These are phyloP conservation scores for Aspergillus sp. DNA, from an alignment of 2,329 filamentous ascomycete species.

Conservation along the genomic window DNA sequence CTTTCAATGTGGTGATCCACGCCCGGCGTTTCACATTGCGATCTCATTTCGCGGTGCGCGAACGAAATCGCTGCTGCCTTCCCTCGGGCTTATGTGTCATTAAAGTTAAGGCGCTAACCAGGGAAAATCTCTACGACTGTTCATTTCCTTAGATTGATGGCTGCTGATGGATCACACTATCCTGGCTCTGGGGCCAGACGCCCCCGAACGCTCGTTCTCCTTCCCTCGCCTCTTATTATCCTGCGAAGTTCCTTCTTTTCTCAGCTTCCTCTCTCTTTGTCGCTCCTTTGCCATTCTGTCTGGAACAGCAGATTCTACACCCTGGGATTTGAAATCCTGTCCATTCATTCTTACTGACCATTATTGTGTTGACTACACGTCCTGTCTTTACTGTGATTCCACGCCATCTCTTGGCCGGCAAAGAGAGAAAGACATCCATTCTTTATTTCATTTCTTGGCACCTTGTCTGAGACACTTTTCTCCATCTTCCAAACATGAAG, in stretches of 20 bases:
- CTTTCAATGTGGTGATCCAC: slow-evolving; percentile 12
- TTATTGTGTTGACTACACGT: slow-evolving; percentile 23
- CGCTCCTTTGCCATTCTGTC: slow-evolving; percentile 18
- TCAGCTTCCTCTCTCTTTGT: slow-evolving; percentile 4
- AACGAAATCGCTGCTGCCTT: slow-evolving; percentile 9
- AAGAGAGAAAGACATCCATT: slow-evolving; percentile 10
- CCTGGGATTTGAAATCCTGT: slow-evolving; percentile 30
- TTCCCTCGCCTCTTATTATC: background rate
- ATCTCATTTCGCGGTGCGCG: slow-evolving; percentile 24
- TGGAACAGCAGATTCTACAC: slow-evolving; percentile 25
- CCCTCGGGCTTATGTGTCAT: slow-evolving; percentile 6
- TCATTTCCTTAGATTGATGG: slow-evolving; percentile 22
- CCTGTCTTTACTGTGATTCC: slow-evolving; percentile 16
- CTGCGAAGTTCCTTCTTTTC: background rate
- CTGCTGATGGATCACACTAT: slow-evolving; percentile 3
- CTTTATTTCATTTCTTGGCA: slow-evolving; percentile 5
- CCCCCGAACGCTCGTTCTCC: background rate
- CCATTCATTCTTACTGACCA: slow-evolving; percentile 28
- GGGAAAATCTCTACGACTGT: slow-evolving; percentile 3
- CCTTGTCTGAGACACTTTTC: background rate
- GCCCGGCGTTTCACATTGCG: slow-evolving; percentile 29
- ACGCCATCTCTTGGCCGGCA: slow-evolving; percentile 2
- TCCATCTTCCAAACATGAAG: slow-evolving; percentile 25
- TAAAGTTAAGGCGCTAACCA: slow-evolving; percentile 11
- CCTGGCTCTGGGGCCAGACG: background rate